phyloP scores from a whole-genome alignment of 805 yeast species.

The Barnettozyma wickerhamii region DNA sequence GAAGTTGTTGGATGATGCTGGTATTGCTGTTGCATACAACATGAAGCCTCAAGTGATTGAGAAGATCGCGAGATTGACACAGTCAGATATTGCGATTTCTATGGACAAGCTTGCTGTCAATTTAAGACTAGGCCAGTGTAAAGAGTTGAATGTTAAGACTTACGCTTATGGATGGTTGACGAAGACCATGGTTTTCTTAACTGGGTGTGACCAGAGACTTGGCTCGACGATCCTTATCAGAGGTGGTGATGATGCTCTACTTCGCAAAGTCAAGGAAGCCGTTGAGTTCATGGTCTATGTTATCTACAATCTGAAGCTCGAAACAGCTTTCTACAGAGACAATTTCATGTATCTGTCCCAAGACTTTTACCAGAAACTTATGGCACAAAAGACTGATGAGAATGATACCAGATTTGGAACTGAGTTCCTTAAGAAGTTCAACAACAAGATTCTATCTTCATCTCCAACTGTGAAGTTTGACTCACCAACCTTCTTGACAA shows the following conservation, averaged over 20 bases:
- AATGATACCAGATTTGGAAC: slow-evolving; percentile 29
- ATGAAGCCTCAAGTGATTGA: slow-evolving; percentile 79
- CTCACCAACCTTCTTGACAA: slow-evolving; percentile 57
- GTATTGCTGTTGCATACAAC: slow-evolving; percentile 76
- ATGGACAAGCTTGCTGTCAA: slow-evolving; percentile 76
- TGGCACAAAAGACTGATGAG: slow-evolving; percentile 13
- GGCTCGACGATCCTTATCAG: slow-evolving; percentile 89
- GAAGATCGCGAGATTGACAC: slow-evolving; percentile 71
- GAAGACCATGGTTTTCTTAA: slow-evolving; percentile 73
- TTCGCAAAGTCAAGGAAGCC: slow-evolving; percentile 70
- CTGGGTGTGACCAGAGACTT: slow-evolving; percentile 65
- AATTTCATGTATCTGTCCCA: slow-evolving; percentile 52
- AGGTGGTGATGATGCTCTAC: slow-evolving; percentile 61
- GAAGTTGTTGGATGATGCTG: slow-evolving; percentile 62
- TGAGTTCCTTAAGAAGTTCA: slow-evolving; percentile 36
- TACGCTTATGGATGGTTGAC: slow-evolving; percentile 51
- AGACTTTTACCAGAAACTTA: slow-evolving; percentile 28
- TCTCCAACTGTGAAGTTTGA: slow-evolving; percentile 83
- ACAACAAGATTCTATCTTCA: slow-evolving; percentile 60
- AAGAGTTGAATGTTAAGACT: slow-evolving; percentile 62
- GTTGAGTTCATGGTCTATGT: slow-evolving; percentile 77
- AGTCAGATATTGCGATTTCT: slow-evolving; percentile 80
- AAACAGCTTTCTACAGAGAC: slow-evolving; percentile 68
- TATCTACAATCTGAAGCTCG: slow-evolving; percentile 74
- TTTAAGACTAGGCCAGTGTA: slow-evolving; percentile 74